These are phyloP conservation scores for Penicillium coprophilum DNA, from an alignment of 495 filamentous ascomycete genomes.

Conservation along the genomic window DNA sequence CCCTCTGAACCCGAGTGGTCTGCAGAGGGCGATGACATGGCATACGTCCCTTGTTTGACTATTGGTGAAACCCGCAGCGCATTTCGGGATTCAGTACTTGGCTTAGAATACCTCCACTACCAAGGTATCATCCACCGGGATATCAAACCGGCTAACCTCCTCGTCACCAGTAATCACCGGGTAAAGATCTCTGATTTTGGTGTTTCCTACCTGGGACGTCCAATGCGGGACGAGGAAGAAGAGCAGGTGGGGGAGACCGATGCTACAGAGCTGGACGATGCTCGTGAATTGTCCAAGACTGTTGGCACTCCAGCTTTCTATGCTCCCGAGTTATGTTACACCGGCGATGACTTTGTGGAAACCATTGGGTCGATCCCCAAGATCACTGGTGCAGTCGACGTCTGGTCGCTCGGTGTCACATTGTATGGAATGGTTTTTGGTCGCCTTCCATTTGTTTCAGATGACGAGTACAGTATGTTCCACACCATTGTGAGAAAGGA, in stretches of 20 bases:
- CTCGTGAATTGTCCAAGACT: conserved; percentile 92
- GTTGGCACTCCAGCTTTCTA: conserved; percentile 98
- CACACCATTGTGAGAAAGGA: conserved; percentile 86
- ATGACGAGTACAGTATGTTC: conserved; percentile 89
- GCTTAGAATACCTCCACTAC: conserved; percentile 93
- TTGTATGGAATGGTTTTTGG: conserved; percentile 94
- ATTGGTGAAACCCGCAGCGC: conserved; percentile 78
- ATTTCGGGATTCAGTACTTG: conserved; percentile 91
- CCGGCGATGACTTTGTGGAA: conserved; percentile 52
- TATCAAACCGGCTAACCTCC: conserved; percentile 97
- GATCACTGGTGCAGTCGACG: conserved; percentile 78
- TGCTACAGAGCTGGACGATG: conserved; percentile 80
- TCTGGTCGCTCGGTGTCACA: conserved; percentile 96
- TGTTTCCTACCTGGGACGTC: conserved; percentile 91
- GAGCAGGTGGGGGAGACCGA: conserved; percentile 82
- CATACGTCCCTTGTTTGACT: conserved; percentile 88
- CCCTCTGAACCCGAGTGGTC: conserved; percentile 57
- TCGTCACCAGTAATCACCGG: conserved; percentile 78
- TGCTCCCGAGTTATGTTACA: conserved; percentile 94
- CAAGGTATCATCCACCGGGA: conserved; percentile 97
- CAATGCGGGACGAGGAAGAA: conserved; percentile 72
- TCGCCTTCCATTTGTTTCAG: conserved; percentile 86
- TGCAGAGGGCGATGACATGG: conserved; percentile 70
- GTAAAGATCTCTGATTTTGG: conserved; percentile 99
- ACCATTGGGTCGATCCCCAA: conserved; percentile 44